Conservation (phyloP, 768 basidiomycete genomes). For the Calocera viscosa region DNA sequence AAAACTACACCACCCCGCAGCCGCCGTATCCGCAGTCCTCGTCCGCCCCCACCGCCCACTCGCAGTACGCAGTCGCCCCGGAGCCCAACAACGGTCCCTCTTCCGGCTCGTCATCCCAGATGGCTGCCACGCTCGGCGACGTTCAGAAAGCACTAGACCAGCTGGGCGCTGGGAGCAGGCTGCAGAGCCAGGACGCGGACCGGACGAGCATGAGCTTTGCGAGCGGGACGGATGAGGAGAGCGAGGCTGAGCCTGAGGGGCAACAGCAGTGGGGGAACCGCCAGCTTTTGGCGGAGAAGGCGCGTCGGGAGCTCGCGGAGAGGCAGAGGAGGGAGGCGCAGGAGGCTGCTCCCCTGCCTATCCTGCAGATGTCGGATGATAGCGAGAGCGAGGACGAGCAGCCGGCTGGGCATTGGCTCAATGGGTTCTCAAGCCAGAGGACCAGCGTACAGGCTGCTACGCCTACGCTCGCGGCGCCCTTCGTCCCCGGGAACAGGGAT, state of each 20-base stretch:
- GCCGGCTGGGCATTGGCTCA: neutral
- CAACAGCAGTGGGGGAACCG: constrained; percentile 48
- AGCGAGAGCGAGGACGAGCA: constrained; percentile 49
- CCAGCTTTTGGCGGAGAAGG: constrained; percentile 56
- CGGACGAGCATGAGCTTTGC: constrained; percentile 9
- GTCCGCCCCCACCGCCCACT: constrained; percentile 2
- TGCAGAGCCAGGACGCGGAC: constrained; percentile 4
- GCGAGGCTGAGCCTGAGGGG: constrained; percentile 33
- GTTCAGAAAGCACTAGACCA: constrained; percentile 86
- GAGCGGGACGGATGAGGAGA: constrained; percentile 35
- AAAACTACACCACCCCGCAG: constrained; percentile 64
- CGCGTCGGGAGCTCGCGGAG: constrained; percentile 37
- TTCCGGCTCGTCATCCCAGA: constrained; percentile 22
- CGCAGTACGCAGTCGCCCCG: too few relatives aligned
- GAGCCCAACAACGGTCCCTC: constrained; percentile 4
- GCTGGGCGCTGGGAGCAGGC: constrained; percentile 53
- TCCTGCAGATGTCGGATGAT: constrained; percentile 68
- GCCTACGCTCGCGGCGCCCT: neutral
- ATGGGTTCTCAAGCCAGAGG: constrained; percentile 1
- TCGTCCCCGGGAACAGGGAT: too few relatives aligned
- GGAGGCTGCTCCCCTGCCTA: constrained; percentile 40
- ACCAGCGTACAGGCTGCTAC: neutral
- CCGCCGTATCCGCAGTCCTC: constrained; percentile 21
- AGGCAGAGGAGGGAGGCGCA: constrained; percentile 32
- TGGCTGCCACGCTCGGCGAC: constrained; percentile 81